Evolutionary conservation across 2,329 filamentous ascomycete species (phyloP), one percentile per base, ranked within the genome.

Genomic region (Colletotrichum spaethianum): DNA sequence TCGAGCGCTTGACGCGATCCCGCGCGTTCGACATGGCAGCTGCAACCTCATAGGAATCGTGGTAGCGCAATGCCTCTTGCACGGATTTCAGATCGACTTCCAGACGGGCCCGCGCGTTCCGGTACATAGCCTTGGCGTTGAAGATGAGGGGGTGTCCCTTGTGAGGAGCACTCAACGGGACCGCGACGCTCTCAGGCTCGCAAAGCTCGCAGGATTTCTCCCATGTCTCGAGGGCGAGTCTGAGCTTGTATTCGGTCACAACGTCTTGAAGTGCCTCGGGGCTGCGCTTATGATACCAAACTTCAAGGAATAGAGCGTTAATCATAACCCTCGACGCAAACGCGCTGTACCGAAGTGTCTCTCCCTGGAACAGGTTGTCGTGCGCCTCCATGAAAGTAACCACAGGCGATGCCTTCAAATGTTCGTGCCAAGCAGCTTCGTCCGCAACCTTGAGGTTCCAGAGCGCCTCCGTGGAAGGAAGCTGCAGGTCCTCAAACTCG

Each of bases 241-340:
- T 92, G 73, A 99, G 92, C 87, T 98, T 98, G 89, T 98, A 98
- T 84, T 98, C 96, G 4, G 96, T 97, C 55, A 98, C 96, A 48
- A 98, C 95, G 80, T 98, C 96, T 83, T 98, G 96, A 50, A 98
- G 87, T 62, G 96, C 95, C 81, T 98, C 95, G n/a, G 96, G 96
- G 82, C 94, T 98, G 79, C 96, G 94, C 89, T 98, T 98, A 86
- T 98, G 94, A 80, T 98, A 97, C 96, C 96, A 99, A 3, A 98
- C 96, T 82, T 98, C 96, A 60, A 99, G 89, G 87, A 98, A 99
- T 75, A 99, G 88, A 14, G 96, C 96, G 79, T 98, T 99, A 88
- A 98, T 98, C 94, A 99, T 97, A 75, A 98, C 94, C 74, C 96
- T 94, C 14, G 96, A 97, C 6, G 95, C 96, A 81, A 98, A 99